Percentiles rank a stretch among this genome's conserved stretches.
phyloP scores from a whole-genome alignment of 768 basidiomycete species.

The Phlegmacium glaucopus region DNA sequence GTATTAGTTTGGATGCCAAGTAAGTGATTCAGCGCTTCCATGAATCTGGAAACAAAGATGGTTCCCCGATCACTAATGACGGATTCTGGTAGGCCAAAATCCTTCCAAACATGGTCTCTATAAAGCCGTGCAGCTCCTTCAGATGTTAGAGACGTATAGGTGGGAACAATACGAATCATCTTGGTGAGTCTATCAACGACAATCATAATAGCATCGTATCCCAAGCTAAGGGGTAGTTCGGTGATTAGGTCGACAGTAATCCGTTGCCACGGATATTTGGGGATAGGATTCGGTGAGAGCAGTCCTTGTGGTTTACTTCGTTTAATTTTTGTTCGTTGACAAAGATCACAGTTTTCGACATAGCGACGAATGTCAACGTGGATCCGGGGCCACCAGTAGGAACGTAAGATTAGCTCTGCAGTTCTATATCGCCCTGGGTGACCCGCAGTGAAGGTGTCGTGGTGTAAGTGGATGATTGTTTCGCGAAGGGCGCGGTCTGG shows the following conservation, averaged over 20 bases:
- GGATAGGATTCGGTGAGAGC: background rate
- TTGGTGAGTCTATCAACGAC: slow-evolving; percentile 7
- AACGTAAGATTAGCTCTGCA: background rate
- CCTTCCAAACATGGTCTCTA: too few relatives aligned
- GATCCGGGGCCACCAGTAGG: slow-evolving; percentile 14
- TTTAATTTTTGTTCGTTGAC: background rate
- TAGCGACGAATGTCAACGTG: too few relatives aligned
- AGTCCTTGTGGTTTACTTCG: background rate
- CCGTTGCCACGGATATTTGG: background rate
- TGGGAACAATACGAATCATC: background rate
- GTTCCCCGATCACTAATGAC: slow-evolving; percentile 5
- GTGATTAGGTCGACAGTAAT: slow-evolving; percentile 4
- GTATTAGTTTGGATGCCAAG: slow-evolving; percentile 7
- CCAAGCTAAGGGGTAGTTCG: background rate
- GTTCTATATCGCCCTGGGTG: slow-evolving; percentile 1
- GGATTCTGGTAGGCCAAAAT: too few relatives aligned
- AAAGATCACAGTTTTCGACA: background rate
- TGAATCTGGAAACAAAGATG: slow-evolving; percentile 17
- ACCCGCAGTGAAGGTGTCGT: background rate
- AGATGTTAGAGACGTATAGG: background rate
- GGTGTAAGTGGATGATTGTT: background rate
- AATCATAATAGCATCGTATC: slow-evolving; percentile 4
- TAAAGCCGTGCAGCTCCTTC: too few relatives aligned
- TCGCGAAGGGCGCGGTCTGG: too few relatives aligned
- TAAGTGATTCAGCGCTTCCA: slow-evolving; percentile 7